Evolutionary conservation across 2,329 filamentous ascomycete species (phyloP).

Genomic region (Torrubiellomyces zombiae): DNA sequence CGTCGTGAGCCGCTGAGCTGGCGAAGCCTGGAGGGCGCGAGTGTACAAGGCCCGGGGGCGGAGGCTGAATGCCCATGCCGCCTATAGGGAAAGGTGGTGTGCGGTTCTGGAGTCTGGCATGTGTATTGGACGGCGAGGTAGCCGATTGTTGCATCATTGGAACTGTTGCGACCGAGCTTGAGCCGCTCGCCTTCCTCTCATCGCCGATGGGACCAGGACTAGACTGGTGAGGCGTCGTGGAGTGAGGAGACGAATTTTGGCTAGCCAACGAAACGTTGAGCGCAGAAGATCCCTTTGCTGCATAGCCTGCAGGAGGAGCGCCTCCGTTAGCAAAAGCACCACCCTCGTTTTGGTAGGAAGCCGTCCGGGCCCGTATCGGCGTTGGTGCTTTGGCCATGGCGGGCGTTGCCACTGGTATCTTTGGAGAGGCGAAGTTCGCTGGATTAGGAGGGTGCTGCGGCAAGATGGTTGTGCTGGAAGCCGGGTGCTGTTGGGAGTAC

Average conservation of each 20-base stretch:
- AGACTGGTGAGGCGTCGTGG: slow-evolving; percentile 45
- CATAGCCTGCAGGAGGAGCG: slow-evolving; percentile 52
- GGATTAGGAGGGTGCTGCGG: slow-evolving; percentile 43
- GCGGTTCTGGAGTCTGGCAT: slow-evolving; percentile 18
- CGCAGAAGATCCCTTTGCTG: slow-evolving; percentile 48
- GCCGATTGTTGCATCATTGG: slow-evolving; percentile 18
- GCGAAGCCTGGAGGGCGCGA: slow-evolving; percentile 32
- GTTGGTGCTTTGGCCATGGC: slow-evolving; percentile 69
- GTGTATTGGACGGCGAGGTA: slow-evolving; percentile 39
- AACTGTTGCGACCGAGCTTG: slow-evolving; percentile 11
- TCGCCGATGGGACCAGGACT: slow-evolving; percentile 47
- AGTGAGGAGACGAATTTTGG: slow-evolving; percentile 42
- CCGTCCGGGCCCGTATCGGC: slow-evolving; percentile 57
- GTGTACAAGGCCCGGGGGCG: slow-evolving; percentile 20
- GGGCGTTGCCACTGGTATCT: slow-evolving; percentile 63
- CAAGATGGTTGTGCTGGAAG: slow-evolving; percentile 28
- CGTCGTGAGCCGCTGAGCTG: slow-evolving; percentile 38
- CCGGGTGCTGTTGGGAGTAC: slow-evolving; percentile 18
- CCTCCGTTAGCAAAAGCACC: no score
- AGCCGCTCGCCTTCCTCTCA: slow-evolving; percentile 45
- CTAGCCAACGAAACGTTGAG: slow-evolving; percentile 34
- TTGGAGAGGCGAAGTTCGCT: slow-evolving; percentile 55
- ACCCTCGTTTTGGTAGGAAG: slow-evolving; percentile 67
- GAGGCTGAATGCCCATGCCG: slow-evolving; percentile 36
- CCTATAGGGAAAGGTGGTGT: slow-evolving; percentile 36